Conservation (phyloP, 2,329 filamentous ascomycete species). For the Zasmidium cellare region DNA sequence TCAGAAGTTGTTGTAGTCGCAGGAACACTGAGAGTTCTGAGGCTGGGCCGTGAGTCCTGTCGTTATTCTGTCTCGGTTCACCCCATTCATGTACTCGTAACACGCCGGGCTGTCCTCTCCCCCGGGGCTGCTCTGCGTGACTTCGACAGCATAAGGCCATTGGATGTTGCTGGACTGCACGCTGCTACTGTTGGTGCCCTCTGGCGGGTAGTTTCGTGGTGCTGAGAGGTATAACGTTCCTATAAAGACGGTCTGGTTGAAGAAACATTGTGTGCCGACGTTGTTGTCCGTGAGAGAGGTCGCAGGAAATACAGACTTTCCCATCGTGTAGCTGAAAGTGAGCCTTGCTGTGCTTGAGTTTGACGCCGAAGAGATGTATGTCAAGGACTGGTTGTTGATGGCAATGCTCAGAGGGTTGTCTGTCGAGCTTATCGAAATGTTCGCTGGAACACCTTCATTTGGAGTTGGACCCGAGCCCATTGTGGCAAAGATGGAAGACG, state of each 20-base stretch:
- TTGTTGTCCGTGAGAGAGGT: constrained; percentile 46
- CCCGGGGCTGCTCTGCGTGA: constrained; percentile 53
- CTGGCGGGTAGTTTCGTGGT: constrained; percentile 18
- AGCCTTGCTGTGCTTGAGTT: constrained; percentile 53
- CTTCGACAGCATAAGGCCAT: constrained; percentile 62
- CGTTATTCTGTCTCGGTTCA: constrained; percentile 37
- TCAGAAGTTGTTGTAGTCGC: constrained; percentile 47
- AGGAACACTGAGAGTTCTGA: constrained; percentile 42
- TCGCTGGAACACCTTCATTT: constrained; percentile 36
- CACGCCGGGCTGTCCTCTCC: constrained; percentile 57
- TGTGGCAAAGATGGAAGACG: constrained; percentile 40
- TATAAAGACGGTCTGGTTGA: constrained; percentile 56
- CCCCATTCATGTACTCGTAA: constrained; percentile 42
- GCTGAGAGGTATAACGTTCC: constrained; percentile 56
- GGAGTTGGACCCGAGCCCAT: constrained; percentile 62
- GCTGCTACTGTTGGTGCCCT: constrained; percentile 10
- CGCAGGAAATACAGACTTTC: constrained; percentile 55
- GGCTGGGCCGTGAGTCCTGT: constrained; percentile 38
- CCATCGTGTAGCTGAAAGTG: constrained; percentile 55
- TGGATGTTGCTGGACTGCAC: constrained; percentile 24
- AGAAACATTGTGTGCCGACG: constrained; percentile 57
- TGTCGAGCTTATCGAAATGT: constrained; percentile 49
- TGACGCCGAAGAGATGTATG: constrained; percentile 49
- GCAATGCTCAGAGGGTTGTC: constrained; percentile 57
- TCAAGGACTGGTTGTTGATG: constrained; percentile 56